These are phyloP conservation scores for Corrigiola litoralis DNA, from an alignment of 179 eudicot genomes.

Conservation along the genomic window DNA sequence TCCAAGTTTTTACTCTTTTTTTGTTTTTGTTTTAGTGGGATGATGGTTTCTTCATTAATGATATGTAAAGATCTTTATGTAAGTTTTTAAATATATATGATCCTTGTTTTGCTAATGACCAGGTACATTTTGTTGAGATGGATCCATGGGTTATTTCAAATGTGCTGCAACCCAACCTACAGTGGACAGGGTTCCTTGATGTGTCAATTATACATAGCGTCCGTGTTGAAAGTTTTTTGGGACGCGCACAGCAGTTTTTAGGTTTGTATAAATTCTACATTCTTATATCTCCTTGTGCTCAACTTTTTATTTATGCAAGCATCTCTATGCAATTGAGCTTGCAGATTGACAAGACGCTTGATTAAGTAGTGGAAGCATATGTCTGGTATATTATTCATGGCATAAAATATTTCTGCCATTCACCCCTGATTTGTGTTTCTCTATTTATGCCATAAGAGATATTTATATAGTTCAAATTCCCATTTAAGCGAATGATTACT, in stretches of 20 bases:
- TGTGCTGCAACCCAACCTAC: constrained; percentile 74
- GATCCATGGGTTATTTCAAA: constrained; percentile 96
- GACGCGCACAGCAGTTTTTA: constrained; percentile 48
- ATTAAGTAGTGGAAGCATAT: not conserved
- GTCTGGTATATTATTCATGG: not conserved
- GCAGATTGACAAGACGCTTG: not conserved
- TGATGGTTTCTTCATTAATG: not conserved
- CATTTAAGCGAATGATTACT: too few species aligned
- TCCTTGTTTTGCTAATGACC: constrained; percentile 8
- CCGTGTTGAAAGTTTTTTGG: constrained; percentile 70
- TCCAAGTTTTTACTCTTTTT: too few species aligned
- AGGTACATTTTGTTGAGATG: constrained; percentile 98
- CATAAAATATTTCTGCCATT: too few species aligned
- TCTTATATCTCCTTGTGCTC: not conserved
- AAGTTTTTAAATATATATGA: not conserved
- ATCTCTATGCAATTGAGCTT: not conserved
- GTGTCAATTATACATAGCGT: constrained; percentile 66
- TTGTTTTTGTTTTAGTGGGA: not conserved
- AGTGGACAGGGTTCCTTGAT: constrained; percentile 77
- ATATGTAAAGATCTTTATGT: not conserved
- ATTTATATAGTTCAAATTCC: too few species aligned
- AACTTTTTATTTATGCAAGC: not conserved
- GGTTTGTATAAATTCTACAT: constrained; percentile 33
- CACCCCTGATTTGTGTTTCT: too few species aligned
- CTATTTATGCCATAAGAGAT: too few species aligned